Evolutionary conservation across 805 yeast genomes (phyloP).

Genomic region (Wickerhamiella galacta): DNA sequence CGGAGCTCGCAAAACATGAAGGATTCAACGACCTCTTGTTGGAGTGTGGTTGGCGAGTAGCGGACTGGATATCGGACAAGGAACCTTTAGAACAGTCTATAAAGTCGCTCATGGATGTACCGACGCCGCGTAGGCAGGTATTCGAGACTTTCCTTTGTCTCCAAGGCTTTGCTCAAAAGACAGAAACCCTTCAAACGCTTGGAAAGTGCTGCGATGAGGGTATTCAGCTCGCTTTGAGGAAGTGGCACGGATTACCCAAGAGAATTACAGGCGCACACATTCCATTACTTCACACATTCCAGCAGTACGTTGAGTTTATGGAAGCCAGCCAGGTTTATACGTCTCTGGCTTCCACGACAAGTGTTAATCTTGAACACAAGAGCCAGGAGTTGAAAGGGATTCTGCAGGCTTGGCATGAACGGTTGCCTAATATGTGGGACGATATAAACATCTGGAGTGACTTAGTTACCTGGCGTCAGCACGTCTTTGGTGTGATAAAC

Average conservation of each 20-base stretch:
- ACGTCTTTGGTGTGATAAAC: conserved; percentile 91
- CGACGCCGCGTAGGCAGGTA: conserved; percentile 91
- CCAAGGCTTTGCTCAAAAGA: conserved; percentile 85
- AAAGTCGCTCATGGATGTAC: conserved; percentile 93
- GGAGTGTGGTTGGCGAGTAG: conserved; percentile 99
- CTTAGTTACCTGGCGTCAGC: conserved; percentile 95
- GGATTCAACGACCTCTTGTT: conserved; percentile 85
- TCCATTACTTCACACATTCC: conserved; percentile 83
- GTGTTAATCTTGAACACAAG: conserved; percentile 79
- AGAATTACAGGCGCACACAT: conserved; percentile 61
- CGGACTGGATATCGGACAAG: conserved; percentile 92
- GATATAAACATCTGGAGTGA: conserved; percentile 97
- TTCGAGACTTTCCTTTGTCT: conserved; percentile 86
- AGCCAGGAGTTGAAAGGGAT: conserved; percentile 91
- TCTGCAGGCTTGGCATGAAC: conserved; percentile 93
- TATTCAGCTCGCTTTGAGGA: conserved; percentile 74
- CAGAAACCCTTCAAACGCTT: conserved; percentile 70
- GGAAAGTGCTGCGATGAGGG: conserved; percentile 89
- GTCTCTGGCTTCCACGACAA: conserved; percentile 73
- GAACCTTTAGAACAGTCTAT: conserved; percentile 91
- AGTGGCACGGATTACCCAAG: conserved; percentile 80
- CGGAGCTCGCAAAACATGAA: conserved; percentile 94
- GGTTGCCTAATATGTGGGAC: conserved; percentile 93
- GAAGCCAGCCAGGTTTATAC: conserved; percentile 93
- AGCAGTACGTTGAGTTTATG: conserved; percentile 92